Conservation (phyloP, 441 rosid species). For the Aquilaria agallochum region DNA sequence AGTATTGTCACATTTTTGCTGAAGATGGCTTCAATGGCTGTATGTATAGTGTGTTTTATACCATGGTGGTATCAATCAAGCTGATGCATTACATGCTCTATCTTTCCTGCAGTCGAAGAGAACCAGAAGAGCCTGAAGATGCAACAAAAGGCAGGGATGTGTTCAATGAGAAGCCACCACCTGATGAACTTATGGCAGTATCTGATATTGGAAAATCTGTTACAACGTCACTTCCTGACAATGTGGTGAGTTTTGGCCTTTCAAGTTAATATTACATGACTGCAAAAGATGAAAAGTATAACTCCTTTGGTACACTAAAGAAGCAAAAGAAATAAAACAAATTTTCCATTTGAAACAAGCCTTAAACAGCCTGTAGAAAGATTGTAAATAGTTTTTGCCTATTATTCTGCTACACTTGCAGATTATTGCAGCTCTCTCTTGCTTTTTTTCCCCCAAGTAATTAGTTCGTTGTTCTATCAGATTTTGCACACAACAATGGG, state of each 20-base stretch:
- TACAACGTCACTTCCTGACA: slow-evolving; percentile 97
- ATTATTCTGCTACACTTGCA: no score
- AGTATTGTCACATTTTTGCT: no score
- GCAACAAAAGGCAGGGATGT: slow-evolving; percentile 94
- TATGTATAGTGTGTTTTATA: no score
- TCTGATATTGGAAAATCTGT: slow-evolving; percentile 91
- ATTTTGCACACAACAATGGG: slow-evolving; percentile 89
- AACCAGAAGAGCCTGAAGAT: slow-evolving; percentile 98
- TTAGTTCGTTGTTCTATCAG: slow-evolving; percentile 28
- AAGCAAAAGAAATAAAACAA: background rate
- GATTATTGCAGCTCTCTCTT: background rate
- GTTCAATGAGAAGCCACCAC: slow-evolving; percentile 94
- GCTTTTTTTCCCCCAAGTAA: slow-evolving; percentile 3
- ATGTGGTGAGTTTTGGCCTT: slow-evolving; percentile 56
- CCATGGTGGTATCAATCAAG: no score
- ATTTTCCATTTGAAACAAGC: background rate
- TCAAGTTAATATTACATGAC: no score
- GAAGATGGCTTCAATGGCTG: no score
- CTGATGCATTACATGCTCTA: background rate
- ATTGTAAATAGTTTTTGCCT: no score
- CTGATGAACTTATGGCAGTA: slow-evolving; percentile 93
- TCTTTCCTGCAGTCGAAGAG: slow-evolving; percentile 66
- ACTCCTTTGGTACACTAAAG: slow-evolving; percentile 1
- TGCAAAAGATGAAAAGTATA: background rate
- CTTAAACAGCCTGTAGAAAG: no score